A percentile compares a stretch with the other conserved stretches of the same genome.
These are phyloP conservation scores for Globisporangium takayamanum DNA, from an alignment of 352 stramenopile species.

Conservation along the genomic window DNA sequence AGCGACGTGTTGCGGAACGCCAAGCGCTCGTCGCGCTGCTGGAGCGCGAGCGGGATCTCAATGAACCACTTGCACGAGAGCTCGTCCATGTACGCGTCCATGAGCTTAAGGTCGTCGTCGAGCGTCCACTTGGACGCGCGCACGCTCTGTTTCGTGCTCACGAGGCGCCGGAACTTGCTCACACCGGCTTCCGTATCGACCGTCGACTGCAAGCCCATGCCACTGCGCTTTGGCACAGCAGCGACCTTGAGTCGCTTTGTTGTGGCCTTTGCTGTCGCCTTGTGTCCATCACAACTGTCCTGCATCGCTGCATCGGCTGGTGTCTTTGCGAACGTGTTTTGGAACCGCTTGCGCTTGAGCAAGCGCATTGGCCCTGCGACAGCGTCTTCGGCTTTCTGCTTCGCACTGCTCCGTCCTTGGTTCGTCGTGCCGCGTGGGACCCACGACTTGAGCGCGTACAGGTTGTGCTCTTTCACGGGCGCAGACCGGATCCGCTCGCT, in stretches of 20 bases:
- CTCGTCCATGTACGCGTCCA: slow-evolving; percentile 72
- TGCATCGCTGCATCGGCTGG: not conserved
- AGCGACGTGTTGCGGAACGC: slow-evolving; percentile 58
- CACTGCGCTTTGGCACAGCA: not conserved
- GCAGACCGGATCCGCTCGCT: slow-evolving; percentile 45
- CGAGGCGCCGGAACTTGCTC: slow-evolving; percentile 39
- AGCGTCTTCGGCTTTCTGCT: slow-evolving; percentile 43
- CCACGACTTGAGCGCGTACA: slow-evolving; percentile 63
- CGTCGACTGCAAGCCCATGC: slow-evolving; percentile 19
- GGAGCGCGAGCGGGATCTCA: slow-evolving; percentile 62
- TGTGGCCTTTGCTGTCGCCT: not conserved
- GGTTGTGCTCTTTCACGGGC: slow-evolving; percentile 58
- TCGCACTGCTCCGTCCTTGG: slow-evolving; percentile 32
- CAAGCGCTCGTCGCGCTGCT: slow-evolving; percentile 51
- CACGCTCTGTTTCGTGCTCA: slow-evolving; percentile 42
- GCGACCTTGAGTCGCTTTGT: slow-evolving; percentile 6
- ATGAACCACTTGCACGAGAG: slow-evolving; percentile 74
- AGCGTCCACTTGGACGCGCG: slow-evolving; percentile 55
- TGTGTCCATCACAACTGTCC: not conserved
- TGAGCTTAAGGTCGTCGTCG: slow-evolving; percentile 55
- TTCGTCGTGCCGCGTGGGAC: slow-evolving; percentile 44
- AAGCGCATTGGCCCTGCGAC: slow-evolving; percentile 31
- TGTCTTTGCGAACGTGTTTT: slow-evolving; percentile 9
- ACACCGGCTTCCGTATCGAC: slow-evolving; percentile 28
- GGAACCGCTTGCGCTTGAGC: slow-evolving; percentile 53